Conservation (phyloP, 2,329 filamentous ascomycete genomes). For the Neofusicoccum parvum region DNA sequence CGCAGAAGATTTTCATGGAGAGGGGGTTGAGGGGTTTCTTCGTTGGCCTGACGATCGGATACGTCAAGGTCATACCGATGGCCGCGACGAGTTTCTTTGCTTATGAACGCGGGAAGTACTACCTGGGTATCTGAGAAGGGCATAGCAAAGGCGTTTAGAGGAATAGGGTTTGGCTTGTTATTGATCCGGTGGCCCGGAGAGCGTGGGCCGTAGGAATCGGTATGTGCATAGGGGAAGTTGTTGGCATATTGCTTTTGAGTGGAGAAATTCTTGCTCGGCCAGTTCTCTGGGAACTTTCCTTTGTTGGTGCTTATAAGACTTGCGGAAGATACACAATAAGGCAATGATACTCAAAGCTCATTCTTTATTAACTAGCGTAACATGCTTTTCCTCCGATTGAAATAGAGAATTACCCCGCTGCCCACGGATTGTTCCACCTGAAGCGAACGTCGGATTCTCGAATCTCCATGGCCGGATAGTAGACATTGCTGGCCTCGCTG, state of each 20-base stretch:
- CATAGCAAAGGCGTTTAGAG: conserved; percentile 4
- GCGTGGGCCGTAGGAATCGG: background rate
- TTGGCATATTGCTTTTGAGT: background rate
- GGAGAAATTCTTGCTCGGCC: background rate
- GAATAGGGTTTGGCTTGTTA: background rate
- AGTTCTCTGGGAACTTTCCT: background rate
- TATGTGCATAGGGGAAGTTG: background rate
- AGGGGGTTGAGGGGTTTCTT: conserved; percentile 82
- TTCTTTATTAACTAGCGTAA: too few species aligned
- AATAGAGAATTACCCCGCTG: too few species aligned
- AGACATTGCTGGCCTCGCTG: too few species aligned
- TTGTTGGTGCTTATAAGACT: too few species aligned
- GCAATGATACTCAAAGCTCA: too few species aligned
- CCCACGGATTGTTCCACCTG: too few species aligned
- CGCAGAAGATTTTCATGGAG: conserved; percentile 72
- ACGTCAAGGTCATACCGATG: conserved; percentile 92
- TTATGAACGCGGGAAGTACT: conserved; percentile 65
- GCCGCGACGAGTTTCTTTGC: conserved; percentile 71
- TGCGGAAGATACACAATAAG: too few species aligned
- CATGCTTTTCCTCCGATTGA: too few species aligned
- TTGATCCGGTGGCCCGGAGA: too few species aligned
- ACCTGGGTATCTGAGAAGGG: conserved; percentile 48
- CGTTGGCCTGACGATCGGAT: conserved; percentile 90
- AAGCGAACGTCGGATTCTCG: too few species aligned
- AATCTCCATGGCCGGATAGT: too few species aligned